phyloP scores from a whole-genome alignment of 345 rosid genomes.

The Stellera chamaejasme region DNA sequence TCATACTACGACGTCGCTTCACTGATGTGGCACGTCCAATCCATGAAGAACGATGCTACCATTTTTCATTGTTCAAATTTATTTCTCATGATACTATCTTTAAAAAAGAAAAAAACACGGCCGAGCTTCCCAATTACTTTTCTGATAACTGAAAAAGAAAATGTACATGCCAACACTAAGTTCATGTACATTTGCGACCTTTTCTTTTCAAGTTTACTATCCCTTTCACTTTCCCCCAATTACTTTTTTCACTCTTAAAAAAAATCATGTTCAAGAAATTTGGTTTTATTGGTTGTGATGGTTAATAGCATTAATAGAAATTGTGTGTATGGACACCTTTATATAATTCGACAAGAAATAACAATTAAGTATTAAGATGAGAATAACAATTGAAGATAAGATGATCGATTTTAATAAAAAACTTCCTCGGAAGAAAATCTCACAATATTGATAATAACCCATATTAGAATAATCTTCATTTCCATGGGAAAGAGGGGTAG shows the following conservation, averaged over 20 bases:
- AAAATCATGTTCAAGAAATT: background rate
- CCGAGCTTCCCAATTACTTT: constrained; percentile 1
- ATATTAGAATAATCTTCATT: no score
- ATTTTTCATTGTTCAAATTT: constrained; percentile 2
- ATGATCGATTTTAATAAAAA: no score
- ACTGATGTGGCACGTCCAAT: constrained; percentile 11
- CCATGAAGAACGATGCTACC: background rate
- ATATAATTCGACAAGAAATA: no score
- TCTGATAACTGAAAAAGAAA: background rate
- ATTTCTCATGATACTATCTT: no score
- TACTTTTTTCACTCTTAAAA: background rate
- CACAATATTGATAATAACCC: no score
- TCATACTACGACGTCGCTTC: background rate
- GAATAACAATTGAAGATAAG: background rate
- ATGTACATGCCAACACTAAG: no score
- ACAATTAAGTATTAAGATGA: background rate
- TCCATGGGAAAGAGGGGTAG: no score
- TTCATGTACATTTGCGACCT: background rate
- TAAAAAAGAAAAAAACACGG: no score
- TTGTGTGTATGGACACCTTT: background rate
- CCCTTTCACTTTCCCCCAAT: background rate
- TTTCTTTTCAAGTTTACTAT: background rate
- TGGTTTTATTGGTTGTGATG: background rate
- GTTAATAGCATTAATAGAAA: background rate
- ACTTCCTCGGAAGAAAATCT: background rate